phyloP scores from a whole-genome alignment of 495 filamentous ascomycete genomes.

The Xylaria cubensis region DNA sequence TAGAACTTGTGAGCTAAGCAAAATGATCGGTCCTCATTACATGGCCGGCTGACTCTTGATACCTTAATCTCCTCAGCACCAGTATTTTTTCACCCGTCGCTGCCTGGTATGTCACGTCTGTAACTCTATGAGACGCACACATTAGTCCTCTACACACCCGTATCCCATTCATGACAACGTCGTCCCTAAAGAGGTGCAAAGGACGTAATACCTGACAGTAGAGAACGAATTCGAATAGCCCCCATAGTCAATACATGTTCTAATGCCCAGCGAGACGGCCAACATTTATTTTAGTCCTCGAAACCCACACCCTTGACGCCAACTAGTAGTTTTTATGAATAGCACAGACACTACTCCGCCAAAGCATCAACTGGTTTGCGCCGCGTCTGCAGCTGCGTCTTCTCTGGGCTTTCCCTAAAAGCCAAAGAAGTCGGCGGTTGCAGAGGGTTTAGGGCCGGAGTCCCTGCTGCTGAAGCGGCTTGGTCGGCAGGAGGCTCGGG shows the following conservation, averaged over 20 bases:
- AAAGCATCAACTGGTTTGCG: constrained; percentile 42
- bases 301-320: background rate
- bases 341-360: constrained; percentile 33
- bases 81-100: background rate
- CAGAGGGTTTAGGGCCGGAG: constrained; percentile 30
- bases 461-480: constrained; percentile 9
- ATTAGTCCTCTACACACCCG: constrained; percentile 8
- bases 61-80: background rate
- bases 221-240: background rate
- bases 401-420: constrained; percentile 61
- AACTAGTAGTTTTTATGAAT: background rate
- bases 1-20: constrained; percentile 2
- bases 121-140: constrained; percentile 12
- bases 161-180: constrained; percentile 5
- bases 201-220: background rate
- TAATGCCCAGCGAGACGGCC: background rate
- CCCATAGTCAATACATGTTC: background rate
- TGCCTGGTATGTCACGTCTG: background rate
- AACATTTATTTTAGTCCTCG: background rate
- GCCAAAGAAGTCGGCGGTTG: constrained; percentile 51
- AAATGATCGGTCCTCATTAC: background rate
- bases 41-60: background rate
- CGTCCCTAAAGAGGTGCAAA: background rate
- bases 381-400: constrained; percentile 44
- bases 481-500: constrained; percentile 23